Evolutionary conservation across 1,284 basidiomycete genomes (phyloP), one percentile per base, ranked within the genome.

Genomic region (Amylostereum areolatum): DNA sequence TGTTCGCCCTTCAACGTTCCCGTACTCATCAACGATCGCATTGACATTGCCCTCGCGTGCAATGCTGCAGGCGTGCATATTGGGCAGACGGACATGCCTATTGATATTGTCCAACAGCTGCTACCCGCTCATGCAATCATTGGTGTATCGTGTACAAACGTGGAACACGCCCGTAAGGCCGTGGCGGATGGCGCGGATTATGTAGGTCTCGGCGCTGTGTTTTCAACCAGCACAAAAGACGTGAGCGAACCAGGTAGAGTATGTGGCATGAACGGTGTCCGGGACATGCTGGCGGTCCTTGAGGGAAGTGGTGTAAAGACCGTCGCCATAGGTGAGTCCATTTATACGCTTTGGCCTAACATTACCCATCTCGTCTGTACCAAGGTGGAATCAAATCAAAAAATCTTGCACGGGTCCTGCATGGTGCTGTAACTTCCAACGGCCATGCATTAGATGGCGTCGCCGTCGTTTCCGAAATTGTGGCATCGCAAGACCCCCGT

Each of bases 401-500:
- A 1, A 94, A 92, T 63, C 66, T 87, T 4, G 70, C 89, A 35
- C 79, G 87, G 50, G 81, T 85, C 8, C 61, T 92, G 10, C 80
- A 92, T 62, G 83, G 85, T 7, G 75, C 78, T 2, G 77, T 84
- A n/a, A 82, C 83, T 2, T 66, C 69, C 1, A 74, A 71, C 2
- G 76, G 77, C 3, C 79, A 73, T 50, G 51, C 70, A 0, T 69
- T 95, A 18, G 83, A 90, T 55, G 95, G 96, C 0, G 75, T 97
- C 24, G 95, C 96, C 5, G 83, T 97, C 46, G 89, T 97, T 46
- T 94, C 91, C 12, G 92, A 94, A 30, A 93, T 98, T 54, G 78
- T 92, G 9, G 77, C 81, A 1, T 85, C 89, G 0, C 43, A 50
- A 0, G 70, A 81, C n/a, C 92, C 95, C 0, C 63, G 66, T 35